Base-by-base conservation (phyloP, 805 yeast species). In the Metschnikowia chrysomelidarum region DNA sequence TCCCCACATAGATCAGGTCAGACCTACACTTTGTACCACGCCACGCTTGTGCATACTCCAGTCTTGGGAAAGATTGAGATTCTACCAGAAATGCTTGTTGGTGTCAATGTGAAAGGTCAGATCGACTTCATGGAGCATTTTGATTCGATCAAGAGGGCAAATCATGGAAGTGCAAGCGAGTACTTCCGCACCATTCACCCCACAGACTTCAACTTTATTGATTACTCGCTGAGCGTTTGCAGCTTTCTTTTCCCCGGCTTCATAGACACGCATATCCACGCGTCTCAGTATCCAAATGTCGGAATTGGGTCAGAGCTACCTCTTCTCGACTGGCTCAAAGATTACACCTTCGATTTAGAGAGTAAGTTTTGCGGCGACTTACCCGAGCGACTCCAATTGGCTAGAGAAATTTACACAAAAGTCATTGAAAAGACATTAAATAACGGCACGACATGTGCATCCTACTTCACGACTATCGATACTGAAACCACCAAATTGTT, bases 391-490 rank as follows among this genome's bases (percentile, higher is more conserved):
- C 47, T 73, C 15, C 50, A 56, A 1, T 55, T 70, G 29, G 96
- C 96, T 0, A 46, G 60, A 9, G 55, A 66, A 5, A 80, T 89
- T 2, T 93, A 91, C 56, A 47, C 70, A 10, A 74, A 71, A 46
- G 84, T 83, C 4, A 76, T 93, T n/a, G 50, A 61, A 3, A 76
- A 82, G 37, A 86, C 96, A 0, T 62, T 93, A 44, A 51, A 56
- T 3, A 70, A 80, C 54, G 98, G 98, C 14, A 93, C 98, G 1
- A 93, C 98, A 1, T 80, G 91, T 37, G 95, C 95, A 0, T 73
- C 94, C 0, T 93, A 93, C 62, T 93, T 80, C 57, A 91, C 97
- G 4, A 88, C 98, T 0, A 80, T 87, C 29, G 95, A 91, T 27
- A 35, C 49, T 6, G 76, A 74, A 5, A 80, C 95, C 3, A 75